Base-by-base conservation (phyloP, 768 basidiomycete genomes). In the Cubamyces sp. region DNA sequence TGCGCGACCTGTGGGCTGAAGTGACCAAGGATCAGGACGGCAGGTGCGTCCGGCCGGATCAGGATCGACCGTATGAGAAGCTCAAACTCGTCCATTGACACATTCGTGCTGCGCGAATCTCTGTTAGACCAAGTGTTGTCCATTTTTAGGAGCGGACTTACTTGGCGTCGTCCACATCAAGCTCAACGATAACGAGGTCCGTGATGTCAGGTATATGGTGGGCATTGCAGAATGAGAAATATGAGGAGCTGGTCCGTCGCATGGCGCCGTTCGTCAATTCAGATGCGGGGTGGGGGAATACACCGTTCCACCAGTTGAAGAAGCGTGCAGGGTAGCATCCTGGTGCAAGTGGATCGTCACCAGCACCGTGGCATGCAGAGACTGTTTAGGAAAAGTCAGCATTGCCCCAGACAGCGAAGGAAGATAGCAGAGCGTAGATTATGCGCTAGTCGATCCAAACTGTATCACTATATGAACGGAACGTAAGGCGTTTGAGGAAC, bases 211-310 rank as follows among this genome's bases (percentile, higher is more conserved):
- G 96, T 12, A 98, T 81, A 71, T 99, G 96, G 67, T 97, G 96
- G 1, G 84, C 82, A 68, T 87, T 91, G 81, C 96, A 99, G 78
- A 88, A 98, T 9, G 90, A 91, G 79, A 96, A 99, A 77, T 99
- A 99, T 12, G 87, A 90, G 0, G 95, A 94, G 75, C 91, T 90
- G 21, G 96, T 95, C 52, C 88, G 87, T 16, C 94, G 84, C 84
- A 96, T 91, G 3, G 96, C 96, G 39, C 96, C 96, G 74, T 99
- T 99, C 26, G 96, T 99, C 67, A 99, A 84, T 74, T 98, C 96
- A 12, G 96, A 94, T 1, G 95, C 96, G 0, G 96, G 96, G 74
- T 99, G 94, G 0, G 96, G 97, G 77, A 99, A 99, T n/a, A 98
- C 85, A 56, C 81, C 83, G 76, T 96, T 94, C 92, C 96, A 97